A percentile compares a stretch with the other conserved stretches of the same genome.
phyloP scores from a whole-genome alignment of 352 stramenopile genomes.

The Globisporangium apiculatum region DNA sequence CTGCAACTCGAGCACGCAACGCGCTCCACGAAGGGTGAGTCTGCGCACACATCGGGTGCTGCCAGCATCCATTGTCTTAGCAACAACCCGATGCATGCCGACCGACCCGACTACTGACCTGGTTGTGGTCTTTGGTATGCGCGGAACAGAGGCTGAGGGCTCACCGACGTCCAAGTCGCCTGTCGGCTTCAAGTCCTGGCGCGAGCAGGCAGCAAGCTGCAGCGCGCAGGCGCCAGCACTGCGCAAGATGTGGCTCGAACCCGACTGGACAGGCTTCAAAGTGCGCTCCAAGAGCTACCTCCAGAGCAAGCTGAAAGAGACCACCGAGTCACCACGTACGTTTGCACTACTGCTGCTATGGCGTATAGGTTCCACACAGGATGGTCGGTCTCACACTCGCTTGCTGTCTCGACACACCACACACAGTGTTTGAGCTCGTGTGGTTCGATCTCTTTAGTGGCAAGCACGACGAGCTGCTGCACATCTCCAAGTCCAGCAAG shows the following conservation, averaged over 20 bases:
- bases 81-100: neutral
- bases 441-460: conserved; percentile 81
- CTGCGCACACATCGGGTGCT: neutral
- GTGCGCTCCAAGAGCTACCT: conserved; percentile 71
- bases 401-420: neutral
- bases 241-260: conserved; percentile 70
- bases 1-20: conserved; percentile 5
- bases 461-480: conserved; percentile 53
- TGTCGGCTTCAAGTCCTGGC: conserved; percentile 38
- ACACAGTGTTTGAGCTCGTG: conserved; percentile 69
- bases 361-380: no score
- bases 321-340: conserved; percentile 52
- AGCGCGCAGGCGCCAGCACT: conserved; percentile 34
- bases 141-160: conserved; percentile 3
- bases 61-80: neutral
- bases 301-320: conserved; percentile 51
- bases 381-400: neutral
- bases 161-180: conserved; percentile 20
- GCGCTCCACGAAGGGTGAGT: conserved; percentile 8
- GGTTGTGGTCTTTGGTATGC: neutral
- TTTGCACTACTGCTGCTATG: neutral
- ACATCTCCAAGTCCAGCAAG: conserved; percentile 59
- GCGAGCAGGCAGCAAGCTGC: conserved; percentile 30
- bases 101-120: neutral
- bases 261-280: conserved; percentile 51